Percentiles rank a stretch among this genome's conserved stretches.
phyloP scores from a whole-genome alignment of 768 basidiomycete genomes.

The Leccinum uliginosum region DNA sequence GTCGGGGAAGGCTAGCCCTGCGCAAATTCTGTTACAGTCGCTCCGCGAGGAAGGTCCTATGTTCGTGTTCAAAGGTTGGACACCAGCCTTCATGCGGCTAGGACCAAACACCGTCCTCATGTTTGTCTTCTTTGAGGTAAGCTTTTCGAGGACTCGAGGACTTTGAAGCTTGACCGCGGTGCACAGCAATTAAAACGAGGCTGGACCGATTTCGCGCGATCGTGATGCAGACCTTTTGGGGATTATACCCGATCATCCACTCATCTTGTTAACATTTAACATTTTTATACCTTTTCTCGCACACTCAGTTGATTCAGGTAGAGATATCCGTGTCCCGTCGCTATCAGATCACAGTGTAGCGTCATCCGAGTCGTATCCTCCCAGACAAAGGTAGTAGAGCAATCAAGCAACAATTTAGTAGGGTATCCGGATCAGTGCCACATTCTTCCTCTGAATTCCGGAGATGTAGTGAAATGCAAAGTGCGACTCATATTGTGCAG shows the following conservation, averaged over 20 bases:
- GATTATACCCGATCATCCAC: background rate
- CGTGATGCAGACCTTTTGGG: background rate
- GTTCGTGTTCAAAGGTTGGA: slow-evolving; percentile 88
- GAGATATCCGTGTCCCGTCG: slow-evolving; percentile 7
- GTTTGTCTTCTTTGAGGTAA: slow-evolving; percentile 81
- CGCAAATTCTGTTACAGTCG: slow-evolving; percentile 54
- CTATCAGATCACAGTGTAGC: background rate
- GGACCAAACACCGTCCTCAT: slow-evolving; percentile 82
- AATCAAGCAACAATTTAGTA: too few species aligned
- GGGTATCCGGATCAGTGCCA: too few species aligned
- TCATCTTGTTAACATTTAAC: slow-evolving; percentile 2
- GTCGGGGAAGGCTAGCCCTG: slow-evolving; percentile 47
- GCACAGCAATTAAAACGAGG: slow-evolving; percentile 66
- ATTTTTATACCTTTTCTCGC: background rate
- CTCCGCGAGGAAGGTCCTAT: slow-evolving; percentile 68
- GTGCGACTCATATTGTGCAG: too few species aligned
- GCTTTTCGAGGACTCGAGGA: slow-evolving; percentile 5
- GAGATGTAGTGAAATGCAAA: too few species aligned
- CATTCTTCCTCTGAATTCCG: too few species aligned
- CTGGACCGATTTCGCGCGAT: slow-evolving; percentile 36
- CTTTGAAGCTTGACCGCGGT: slow-evolving; percentile 5
- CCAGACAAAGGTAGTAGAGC: slow-evolving; percentile 5
- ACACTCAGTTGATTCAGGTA: background rate
- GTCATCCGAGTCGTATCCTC: slow-evolving; percentile 8
- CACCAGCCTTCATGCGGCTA: slow-evolving; percentile 79